Evolutionary conservation across 345 rosid species (phyloP).

Genomic region (Bruguiera gymnorhiza): DNA sequence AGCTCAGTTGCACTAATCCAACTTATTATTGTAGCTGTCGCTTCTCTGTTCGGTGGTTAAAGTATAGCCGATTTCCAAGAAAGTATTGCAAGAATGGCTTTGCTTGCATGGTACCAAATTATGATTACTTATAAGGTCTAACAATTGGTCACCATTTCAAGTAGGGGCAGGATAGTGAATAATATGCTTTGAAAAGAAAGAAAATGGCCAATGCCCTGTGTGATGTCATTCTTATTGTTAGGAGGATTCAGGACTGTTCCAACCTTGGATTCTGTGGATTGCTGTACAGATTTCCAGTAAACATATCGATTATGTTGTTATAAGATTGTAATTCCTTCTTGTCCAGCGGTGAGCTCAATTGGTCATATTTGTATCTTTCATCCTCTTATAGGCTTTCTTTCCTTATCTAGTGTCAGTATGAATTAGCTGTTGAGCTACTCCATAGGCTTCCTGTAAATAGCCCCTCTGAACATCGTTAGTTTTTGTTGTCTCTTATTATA

Average conservation of each 20-base stretch:
- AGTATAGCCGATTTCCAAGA: neutral
- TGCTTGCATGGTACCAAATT: neutral
- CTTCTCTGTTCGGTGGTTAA: neutral
- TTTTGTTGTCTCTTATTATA: neutral
- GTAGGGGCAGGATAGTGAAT: too few species aligned
- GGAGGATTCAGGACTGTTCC: too few species aligned
- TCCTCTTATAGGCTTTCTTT: neutral
- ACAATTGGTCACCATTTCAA: too few species aligned
- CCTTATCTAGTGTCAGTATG: neutral
- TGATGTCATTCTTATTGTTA: too few species aligned
- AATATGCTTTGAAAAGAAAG: too few species aligned
- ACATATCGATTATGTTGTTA: neutral
- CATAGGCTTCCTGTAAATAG: neutral
- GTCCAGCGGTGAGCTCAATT: neutral
- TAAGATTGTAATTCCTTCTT: neutral
- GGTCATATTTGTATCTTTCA: neutral
- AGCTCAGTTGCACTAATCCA: neutral
- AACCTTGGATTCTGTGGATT: too few species aligned
- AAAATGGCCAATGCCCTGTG: too few species aligned
- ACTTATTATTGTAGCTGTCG: neutral
- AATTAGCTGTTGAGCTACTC: neutral
- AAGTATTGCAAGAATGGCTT: neutral
- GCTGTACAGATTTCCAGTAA: too few species aligned
- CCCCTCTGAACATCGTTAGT: neutral
- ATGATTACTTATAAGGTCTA: too few species aligned